Evolutionary conservation across 139 green algal species (phyloP).

Genomic region (Trebouxia sp.): DNA sequence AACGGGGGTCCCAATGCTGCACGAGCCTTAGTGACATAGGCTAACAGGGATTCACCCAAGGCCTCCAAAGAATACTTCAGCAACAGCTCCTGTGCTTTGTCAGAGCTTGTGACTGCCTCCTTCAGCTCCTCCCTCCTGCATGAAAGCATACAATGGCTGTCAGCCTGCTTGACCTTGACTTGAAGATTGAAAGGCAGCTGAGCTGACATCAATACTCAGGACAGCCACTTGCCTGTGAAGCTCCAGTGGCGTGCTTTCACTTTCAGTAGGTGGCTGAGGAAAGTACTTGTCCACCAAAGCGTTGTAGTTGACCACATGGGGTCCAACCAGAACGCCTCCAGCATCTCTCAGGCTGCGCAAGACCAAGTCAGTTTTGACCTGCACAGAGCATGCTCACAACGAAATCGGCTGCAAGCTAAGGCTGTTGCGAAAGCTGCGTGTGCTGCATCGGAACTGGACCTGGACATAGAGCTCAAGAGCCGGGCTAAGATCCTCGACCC

Average conservation of each 20-base stretch:
- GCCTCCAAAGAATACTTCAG: conserved; percentile 19
- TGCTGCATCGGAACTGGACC: background rate
- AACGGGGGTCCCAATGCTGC: conserved; percentile 25
- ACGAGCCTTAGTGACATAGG: conserved; percentile 22
- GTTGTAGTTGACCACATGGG: background rate
- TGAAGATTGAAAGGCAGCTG: too few species aligned
- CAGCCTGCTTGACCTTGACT: too few species aligned
- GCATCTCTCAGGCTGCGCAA: conserved; percentile 21
- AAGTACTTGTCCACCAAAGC: conserved; percentile 22
- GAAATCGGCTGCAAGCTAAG: too few species aligned
- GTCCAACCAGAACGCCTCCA: conserved; percentile 1
- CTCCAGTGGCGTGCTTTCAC: background rate
- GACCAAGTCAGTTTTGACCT: conserved; percentile 35
- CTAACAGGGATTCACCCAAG: background rate
- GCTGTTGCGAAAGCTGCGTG: background rate
- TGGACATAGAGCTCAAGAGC: conserved; percentile 24
- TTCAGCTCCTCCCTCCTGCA: conserved; percentile 33
- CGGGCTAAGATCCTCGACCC: conserved; percentile 13
- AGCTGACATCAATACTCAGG: too few species aligned
- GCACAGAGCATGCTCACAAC: too few species aligned
- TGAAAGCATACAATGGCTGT: background rate
- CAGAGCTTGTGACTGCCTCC: conserved; percentile 3
- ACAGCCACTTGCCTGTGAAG: background rate
- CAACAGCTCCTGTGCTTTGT: conserved; percentile 13
- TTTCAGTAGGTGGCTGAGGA: conserved; percentile 19